A percentile compares a stretch with the other conserved stretches of the same genome.
phyloP scores from a whole-genome alignment of 345 rosid genomes.

The Aquilaria malaccensis region DNA sequence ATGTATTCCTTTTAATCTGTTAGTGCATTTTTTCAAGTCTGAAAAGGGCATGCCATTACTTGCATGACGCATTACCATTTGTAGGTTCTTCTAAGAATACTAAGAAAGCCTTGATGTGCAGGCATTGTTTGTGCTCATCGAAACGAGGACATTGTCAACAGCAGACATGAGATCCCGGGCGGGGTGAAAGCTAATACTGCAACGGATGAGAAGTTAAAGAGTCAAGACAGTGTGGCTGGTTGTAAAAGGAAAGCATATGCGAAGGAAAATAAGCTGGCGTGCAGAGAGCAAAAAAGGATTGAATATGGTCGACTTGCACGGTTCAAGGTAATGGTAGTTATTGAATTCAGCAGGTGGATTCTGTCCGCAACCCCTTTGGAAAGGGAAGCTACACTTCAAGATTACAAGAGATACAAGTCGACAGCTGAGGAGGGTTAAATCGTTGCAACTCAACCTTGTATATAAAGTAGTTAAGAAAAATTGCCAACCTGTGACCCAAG shows the following conservation, averaged over 20 bases:
- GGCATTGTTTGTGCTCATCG: constrained; percentile 81
- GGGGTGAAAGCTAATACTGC: constrained; percentile 13
- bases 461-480: no score
- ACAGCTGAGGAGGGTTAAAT: background rate
- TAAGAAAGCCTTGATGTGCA: constrained; percentile 11
- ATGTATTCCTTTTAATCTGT: no score
- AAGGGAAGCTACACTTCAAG: constrained; percentile 41
- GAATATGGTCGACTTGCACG: constrained; percentile 45
- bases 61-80: no score
- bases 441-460: no score
- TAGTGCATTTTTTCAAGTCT: no score
- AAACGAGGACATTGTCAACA: constrained; percentile 66
- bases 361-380: constrained; percentile 40
- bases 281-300: constrained; percentile 34
- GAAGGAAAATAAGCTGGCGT: constrained; percentile 18
- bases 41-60: no score
- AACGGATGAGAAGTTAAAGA: constrained; percentile 8
- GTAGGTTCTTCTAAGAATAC: background rate
- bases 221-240: constrained; percentile 7
- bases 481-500: no score
- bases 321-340: constrained; percentile 58
- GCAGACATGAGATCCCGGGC: constrained; percentile 17
- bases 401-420: constrained; percentile 40
- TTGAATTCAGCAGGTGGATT: constrained; percentile 79
- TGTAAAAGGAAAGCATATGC: constrained; percentile 13